Evolutionary conservation across 139 green algal species (phyloP), one percentile per base, ranked within the genome.

Genomic region (Trebouxia sp.): DNA sequence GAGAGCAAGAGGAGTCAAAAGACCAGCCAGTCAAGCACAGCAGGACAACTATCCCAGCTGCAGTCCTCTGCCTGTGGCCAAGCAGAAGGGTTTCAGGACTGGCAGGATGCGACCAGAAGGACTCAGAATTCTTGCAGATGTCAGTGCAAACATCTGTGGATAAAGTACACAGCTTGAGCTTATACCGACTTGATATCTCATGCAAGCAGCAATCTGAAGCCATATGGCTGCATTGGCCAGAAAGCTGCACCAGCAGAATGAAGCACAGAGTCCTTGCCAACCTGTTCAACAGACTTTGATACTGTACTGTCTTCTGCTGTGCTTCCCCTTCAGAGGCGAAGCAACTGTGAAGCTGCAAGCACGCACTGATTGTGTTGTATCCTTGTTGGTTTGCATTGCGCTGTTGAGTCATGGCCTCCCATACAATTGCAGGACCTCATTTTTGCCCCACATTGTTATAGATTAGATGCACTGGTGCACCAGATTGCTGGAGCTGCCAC

Each of bases 1-100:
- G 11, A 14, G 15, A 72, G 43, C 62, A 72, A 42, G 62, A 37
- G 62, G 62, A 26, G 37, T 26, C 11, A 72, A 72, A 35, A 72
- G 62, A 41, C 5, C 32, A n/a, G 47, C 20, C 20, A 17, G 14
- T 17, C 62, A 45, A 43, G 35, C 62, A 72, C 32, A 30, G 62
- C 62, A 72, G n/a, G 62, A 72, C 15, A 41, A 72, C 62, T 72
- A 72, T 30, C 62, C 62, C 32, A 72, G n/a, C n/a, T n/a, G n/a
- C n/a, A n/a, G 62, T n/a, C 62, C 62, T 22, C 20, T 72, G 32
- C 62, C 62, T 9, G 37, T 42, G 35, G 62, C 62, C 32, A 72
- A 72, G 24, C 62, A 72, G 62, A 72, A 72, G 62, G 62, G 62
- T 2, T 72, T 72, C 62, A 72, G 62, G 26, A 72, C 32, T n/a